phyloP scores from a whole-genome alignment of 2,329 filamentous ascomycete species.

The Alternaria gaisen region DNA sequence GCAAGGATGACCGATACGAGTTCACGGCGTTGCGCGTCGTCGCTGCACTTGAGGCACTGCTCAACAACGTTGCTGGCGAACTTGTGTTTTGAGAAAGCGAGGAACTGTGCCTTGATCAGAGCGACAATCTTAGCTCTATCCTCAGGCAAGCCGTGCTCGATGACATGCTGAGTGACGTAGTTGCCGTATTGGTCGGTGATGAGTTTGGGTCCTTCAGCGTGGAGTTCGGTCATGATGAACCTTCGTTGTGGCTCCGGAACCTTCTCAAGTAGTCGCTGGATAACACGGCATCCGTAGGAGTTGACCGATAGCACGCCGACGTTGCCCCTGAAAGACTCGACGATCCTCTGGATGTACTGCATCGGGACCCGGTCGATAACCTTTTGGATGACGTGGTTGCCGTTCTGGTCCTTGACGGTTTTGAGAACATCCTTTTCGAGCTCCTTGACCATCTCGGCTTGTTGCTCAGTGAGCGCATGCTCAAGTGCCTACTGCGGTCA shows the following conservation, averaged over 20 bases:
- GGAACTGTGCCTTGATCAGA: slow-evolving; percentile 74
- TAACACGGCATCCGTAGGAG: slow-evolving; percentile 87
- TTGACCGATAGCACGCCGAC: slow-evolving; percentile 79
- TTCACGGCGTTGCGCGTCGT: slow-evolving; percentile 71
- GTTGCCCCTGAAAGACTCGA: slow-evolving; percentile 79
- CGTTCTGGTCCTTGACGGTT: slow-evolving; percentile 86
- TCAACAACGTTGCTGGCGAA: slow-evolving; percentile 98
- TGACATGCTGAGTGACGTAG: slow-evolving; percentile 94
- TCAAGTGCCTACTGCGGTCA: slow-evolving; percentile 74
- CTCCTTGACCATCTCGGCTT: slow-evolving; percentile 83
- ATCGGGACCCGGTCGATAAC: slow-evolving; percentile 83
- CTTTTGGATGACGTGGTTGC: slow-evolving; percentile 97
- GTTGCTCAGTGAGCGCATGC: slow-evolving; percentile 90
- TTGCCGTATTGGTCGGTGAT: slow-evolving; percentile 93
- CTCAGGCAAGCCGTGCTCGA: slow-evolving; percentile 76
- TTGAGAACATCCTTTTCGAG: slow-evolving; percentile 78
- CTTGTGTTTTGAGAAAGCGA: slow-evolving; percentile 89
- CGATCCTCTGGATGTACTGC: slow-evolving; percentile 83
- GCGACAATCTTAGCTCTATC: slow-evolving; percentile 78
- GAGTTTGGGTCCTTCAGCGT: slow-evolving; percentile 73
- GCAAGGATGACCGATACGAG: slow-evolving; percentile 65
- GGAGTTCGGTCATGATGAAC: slow-evolving; percentile 80
- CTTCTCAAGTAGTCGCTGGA: slow-evolving; percentile 89
- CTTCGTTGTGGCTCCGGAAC: slow-evolving; percentile 76
- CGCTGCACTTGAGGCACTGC: slow-evolving; percentile 81